These are phyloP conservation scores for Alnus rubra DNA, from an alignment of 306 rosid genomes.

Conservation along the genomic window DNA sequence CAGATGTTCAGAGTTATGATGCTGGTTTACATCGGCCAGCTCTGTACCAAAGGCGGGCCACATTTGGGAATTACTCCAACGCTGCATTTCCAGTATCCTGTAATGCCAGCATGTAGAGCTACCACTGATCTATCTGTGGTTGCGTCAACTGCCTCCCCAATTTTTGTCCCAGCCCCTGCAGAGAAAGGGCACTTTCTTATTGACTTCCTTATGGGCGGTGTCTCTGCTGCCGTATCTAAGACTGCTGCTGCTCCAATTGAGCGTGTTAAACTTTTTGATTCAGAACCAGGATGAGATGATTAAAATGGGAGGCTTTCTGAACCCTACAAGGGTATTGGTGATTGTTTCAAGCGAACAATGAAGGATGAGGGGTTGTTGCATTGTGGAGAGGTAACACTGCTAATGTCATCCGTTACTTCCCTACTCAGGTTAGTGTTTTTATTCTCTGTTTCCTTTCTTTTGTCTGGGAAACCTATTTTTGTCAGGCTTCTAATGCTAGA, in stretches of 20 bases:
- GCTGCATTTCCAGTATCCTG: constrained; percentile 59
- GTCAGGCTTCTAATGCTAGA: constrained; percentile 18
- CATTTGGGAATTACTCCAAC: constrained; percentile 62
- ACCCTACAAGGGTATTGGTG: constrained; percentile 97
- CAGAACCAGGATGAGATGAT: constrained; percentile 95
- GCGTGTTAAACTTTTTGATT: constrained; percentile 82
- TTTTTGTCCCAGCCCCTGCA: constrained; percentile 73
- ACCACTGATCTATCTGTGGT: constrained; percentile 57
- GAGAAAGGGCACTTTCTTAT: constrained; percentile 70
- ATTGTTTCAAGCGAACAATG: constrained; percentile 67
- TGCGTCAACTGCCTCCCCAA: constrained; percentile 65
- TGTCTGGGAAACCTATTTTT: background rate
- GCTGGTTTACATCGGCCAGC: constrained; percentile 47
- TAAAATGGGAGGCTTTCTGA: constrained; percentile 72
- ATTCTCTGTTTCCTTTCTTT: background rate
- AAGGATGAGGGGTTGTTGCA: constrained; percentile 66
- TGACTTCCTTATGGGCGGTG: constrained; percentile 95
- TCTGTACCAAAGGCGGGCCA: constrained; percentile 53
- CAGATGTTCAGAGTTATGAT: constrained; percentile 39
- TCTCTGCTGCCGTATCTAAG: constrained; percentile 92
- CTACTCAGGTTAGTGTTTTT: constrained; percentile 56
- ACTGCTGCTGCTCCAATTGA: constrained; percentile 97
- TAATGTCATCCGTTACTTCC: constrained; percentile 87
- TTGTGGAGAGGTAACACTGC: constrained; percentile 95
- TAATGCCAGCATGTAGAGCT: constrained; percentile 51